Conservation (phyloP, 805 yeast species). For the Yarrowia osloensis region DNA sequence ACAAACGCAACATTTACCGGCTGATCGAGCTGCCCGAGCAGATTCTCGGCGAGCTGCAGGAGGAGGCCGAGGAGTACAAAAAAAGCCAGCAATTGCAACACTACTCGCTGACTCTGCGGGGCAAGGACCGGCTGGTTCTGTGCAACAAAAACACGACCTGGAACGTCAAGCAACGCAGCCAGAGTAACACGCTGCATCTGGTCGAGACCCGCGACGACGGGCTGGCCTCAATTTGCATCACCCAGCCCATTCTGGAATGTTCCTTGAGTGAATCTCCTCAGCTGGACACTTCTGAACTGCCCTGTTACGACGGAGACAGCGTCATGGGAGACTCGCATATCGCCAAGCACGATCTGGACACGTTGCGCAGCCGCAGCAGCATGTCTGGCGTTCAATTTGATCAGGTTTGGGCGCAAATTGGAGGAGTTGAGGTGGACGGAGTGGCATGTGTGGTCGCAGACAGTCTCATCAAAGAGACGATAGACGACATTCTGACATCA, state of each 20-base stretch:
- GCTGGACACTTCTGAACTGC: not conserved
- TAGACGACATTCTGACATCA: constrained; percentile 39
- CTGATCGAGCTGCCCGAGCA: constrained; percentile 38
- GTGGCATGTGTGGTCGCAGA: constrained; percentile 44
- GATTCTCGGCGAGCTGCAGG: constrained; percentile 31
- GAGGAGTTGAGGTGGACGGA: constrained; percentile 60
- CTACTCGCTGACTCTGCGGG: constrained; percentile 14
- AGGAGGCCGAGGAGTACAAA: not conserved
- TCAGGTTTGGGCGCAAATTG: constrained; percentile 51
- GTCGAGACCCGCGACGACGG: constrained; percentile 43
- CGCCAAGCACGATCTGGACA: not conserved
- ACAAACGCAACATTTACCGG: constrained; percentile 33
- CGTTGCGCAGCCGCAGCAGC: constrained; percentile 37
- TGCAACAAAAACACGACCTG: constrained; percentile 25
- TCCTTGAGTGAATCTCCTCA: not conserved
- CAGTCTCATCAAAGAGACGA: constrained; percentile 36
- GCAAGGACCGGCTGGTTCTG: constrained; percentile 9
- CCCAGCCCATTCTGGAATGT: constrained; percentile 20
- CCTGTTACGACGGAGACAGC: not conserved
- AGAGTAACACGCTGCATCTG: constrained; percentile 22
- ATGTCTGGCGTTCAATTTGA: constrained; percentile 59
- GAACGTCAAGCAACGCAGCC: constrained; percentile 15
- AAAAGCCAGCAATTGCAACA: not conserved
- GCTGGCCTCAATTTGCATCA: not conserved
- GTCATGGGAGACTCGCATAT: not conserved